Base-by-base conservation (phyloP, 257 asterid species). In the Scutellaria barbata region DNA sequence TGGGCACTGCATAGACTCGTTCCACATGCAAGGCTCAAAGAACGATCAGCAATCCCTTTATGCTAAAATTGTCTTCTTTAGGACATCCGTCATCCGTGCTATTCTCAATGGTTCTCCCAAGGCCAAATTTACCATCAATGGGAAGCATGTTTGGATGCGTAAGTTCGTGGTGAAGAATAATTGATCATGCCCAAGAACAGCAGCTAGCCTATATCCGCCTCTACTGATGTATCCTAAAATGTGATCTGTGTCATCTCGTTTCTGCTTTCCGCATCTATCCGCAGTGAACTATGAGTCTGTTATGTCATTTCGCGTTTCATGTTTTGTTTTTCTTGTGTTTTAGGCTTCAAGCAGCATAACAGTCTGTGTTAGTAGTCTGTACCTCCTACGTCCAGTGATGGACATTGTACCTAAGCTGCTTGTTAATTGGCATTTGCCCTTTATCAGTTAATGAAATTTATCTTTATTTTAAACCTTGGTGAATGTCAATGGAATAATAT, bases 81-180 rank as follows among this genome's bases (percentile, higher is more conserved):
- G 41, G 17, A 66, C 89, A 7, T 41, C 73, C 0, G 37, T 76
- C 56, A 70, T 88, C 5, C 64, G 62, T 10, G 6, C n/a, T 11
- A 77, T 90, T 57, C 95, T 92, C 2, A 35, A 55, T 11, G 92
- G 87, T 0, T 52, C 17, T 7, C 1, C 20, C 8, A 90, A 80
- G 81, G 96, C 88, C 8, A 90, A 85, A 40, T 90, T 80, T 63
- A 66, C 78, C 33, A 86, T 88, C 65, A 87, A 86, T 0, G 95
- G 96, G 14, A 88, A 92, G 72, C 90, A 92, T 46, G 84, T 88
- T 2, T 92, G 95, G 98, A 82, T 89, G 88, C 80, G 90, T 7
- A 85, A 83, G 73, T 92, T 56, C 7, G 80, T 85, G 47, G 77
- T 84, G 0, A 82, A 68, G 79, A 53, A 35, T 8, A 68, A 46